Evolutionary conservation across 2,329 filamentous ascomycete genomes (phyloP), one percentile per base, ranked within the genome.

Genomic region (Didymella arachidicola): DNA sequence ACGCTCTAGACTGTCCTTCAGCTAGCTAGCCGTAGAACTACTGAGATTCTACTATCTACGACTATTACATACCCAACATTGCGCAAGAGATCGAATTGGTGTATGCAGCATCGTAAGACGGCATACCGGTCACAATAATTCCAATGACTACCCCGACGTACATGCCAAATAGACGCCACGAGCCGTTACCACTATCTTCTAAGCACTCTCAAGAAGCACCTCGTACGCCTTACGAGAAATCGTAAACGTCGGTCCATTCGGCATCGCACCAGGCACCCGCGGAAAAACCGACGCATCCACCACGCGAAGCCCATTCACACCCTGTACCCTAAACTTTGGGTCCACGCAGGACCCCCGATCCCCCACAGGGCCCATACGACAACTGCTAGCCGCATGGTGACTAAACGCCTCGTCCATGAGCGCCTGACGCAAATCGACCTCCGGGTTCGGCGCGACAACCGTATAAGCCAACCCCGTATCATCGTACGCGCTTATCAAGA

Each of bases 251-350:
- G 38, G 19, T 12, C 18, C 38, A 18, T 22, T 25, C 18, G 38
- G 38, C 29, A 60, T 46, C 1, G 57, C 57, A 7, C 60, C 62
- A 22, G 62, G 62, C 8, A 84, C 85, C 48, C 79, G 77, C 0
- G 85, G 83, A 56, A 85, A 88, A 1, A 84, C 79, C 12, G 80
- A 83, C 0, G 84, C 86, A 73, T 89, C 86, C 0, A 89, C 86
- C 1, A 88, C 86, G 27, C 86, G 77, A 45, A 89, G 69, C 0
- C 82, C 80, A 0, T 79, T 69, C 0, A 86, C 63, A 16, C 63
- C 63, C 19, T 59, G 19, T 11, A 64, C 62, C 2, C 63, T 30
- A 12, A 63, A 64, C 46, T 53, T 60, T 3, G 63, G 57, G 22
- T 66, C 63, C 3, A 66, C 57, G n/a, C 57, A 60, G 10, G 48